phyloP scores from a whole-genome alignment of 2,329 filamentous ascomycete genomes.

The Monosporascus sp. region DNA sequence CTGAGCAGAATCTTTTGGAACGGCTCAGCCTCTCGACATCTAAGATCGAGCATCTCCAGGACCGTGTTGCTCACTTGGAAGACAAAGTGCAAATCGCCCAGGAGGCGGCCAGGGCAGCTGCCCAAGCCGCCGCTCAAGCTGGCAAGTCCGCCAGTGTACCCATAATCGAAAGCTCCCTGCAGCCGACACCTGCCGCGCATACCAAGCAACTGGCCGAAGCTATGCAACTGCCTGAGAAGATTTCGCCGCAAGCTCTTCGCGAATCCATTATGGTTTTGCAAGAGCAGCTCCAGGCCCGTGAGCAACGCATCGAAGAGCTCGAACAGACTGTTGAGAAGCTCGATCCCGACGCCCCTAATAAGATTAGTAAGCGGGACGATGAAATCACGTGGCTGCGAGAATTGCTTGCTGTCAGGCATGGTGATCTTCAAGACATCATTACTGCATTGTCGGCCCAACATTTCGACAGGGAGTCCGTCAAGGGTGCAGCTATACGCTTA shows the following conservation, averaged over 20 bases:
- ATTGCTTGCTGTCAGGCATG: conserved; percentile 81
- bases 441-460: conserved; percentile 66
- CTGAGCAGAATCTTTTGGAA: conserved; percentile 75
- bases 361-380: conserved; percentile 86
- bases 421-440: conserved; percentile 91
- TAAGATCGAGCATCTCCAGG: conserved; percentile 79
- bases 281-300: conserved; percentile 92
- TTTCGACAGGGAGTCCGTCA: conserved; percentile 74
- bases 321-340: conserved; percentile 64
- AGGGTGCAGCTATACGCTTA: conserved; percentile 87
- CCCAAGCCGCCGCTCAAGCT: conserved; percentile 48
- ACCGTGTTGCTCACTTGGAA: conserved; percentile 78
- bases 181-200: conserved; percentile 40
- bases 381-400: conserved; percentile 95
- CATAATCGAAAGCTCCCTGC: conserved; percentile 37
- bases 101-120: conserved; percentile 78
- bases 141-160: conserved; percentile 30
- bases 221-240: conserved; percentile 67
- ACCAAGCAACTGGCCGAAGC: conserved; percentile 34
- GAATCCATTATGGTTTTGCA: conserved; percentile 96
- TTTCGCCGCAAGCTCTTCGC: conserved; percentile 88
- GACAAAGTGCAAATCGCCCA: conserved; percentile 89
- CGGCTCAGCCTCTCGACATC: conserved; percentile 76
- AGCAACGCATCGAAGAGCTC: conserved; percentile 81
- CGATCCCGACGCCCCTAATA: conserved; percentile 72